phyloP scores from a whole-genome alignment of 2,329 filamentous ascomycete genomes.

The Didymella lethalis region DNA sequence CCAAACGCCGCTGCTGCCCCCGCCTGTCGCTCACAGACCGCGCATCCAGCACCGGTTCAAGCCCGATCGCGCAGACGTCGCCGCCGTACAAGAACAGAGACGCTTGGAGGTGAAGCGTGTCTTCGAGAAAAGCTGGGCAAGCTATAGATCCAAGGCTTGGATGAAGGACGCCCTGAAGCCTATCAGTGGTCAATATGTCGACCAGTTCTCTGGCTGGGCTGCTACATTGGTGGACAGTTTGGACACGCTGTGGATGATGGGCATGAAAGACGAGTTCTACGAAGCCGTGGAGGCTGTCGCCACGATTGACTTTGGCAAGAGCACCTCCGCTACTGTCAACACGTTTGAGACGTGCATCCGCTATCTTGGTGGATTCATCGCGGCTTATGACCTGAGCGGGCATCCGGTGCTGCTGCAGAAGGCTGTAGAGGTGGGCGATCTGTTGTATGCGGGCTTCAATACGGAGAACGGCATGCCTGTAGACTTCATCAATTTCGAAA shows the following conservation, averaged over 20 bases:
- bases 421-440: constrained; percentile 77
- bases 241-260: constrained; percentile 90
- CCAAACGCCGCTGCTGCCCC: constrained; percentile 39
- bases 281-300: constrained; percentile 74
- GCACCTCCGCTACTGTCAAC: constrained; percentile 73
- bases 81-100: constrained; percentile 36
- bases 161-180: constrained; percentile 69
- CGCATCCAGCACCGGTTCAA: constrained; percentile 45
- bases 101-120: constrained; percentile 41
- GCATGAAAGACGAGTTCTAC: constrained; percentile 78
- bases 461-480: constrained; percentile 93
- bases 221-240: constrained; percentile 69
- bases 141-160: constrained; percentile 71
- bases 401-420: constrained; percentile 76
- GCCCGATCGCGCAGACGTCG: constrained; percentile 27
- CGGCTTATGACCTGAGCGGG: constrained; percentile 85
- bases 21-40: constrained; percentile 40
- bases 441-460: constrained; percentile 83
- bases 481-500: constrained; percentile 56
- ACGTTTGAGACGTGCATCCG: constrained; percentile 92
- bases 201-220: constrained; percentile 72
- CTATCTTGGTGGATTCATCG: constrained; percentile 84
- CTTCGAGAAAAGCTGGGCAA: constrained; percentile 58
- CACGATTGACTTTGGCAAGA: constrained; percentile 83
- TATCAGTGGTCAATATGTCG: constrained; percentile 59